Evolutionary conservation across 75 land plant species (phyloP), one percentile per base, ranked within the genome.

Genomic region (Ceratopteris richardii): DNA sequence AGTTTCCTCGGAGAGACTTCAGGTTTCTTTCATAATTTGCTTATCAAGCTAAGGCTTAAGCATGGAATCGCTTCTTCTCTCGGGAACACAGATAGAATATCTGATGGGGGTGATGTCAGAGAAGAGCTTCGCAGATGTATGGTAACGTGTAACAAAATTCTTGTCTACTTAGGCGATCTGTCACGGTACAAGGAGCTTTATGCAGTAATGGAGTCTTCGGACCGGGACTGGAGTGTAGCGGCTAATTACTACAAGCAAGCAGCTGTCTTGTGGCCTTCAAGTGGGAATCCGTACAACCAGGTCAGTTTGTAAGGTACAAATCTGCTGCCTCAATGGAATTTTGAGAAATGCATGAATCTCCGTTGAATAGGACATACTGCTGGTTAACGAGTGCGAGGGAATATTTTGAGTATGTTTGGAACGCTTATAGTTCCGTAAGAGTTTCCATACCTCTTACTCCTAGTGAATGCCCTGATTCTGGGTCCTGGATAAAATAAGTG

Each of bases 231-330:
- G 88, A 74, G 81, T 31, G 68, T 77, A 51, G 69, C 87, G 20
- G 84, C 82, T 1, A 58, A 68, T 41, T 63, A 80, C 54, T 87
- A 87, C 66, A 42, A 71, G 37, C 70, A 87, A 60, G 91, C 91
- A 29, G 65, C 79, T 31, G 44, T 59, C 30, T 54, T 84, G 43
- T 83, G 82, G 74, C 91, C 91, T 37, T 73, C 74, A 31, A 72
- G 70, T 70, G 91, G 91, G 33, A 80, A 87, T 63, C 80, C 91
- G 11, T 84, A 83, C 48, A 83, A 87, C 61, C 91, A 87, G 91
- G 91, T 77, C 60, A 3, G 40, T 56, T 54, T 54, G 41, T 40
- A 1, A 0, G 41, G 41, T 43, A 59, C n/a, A 59, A 14, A 23
- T 16, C 25, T 44, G 14, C 19, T 25, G 28, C 27, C 19, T 24